Conservation (phyloP, 345 rosid genomes). For the Acer saccharum region DNA sequence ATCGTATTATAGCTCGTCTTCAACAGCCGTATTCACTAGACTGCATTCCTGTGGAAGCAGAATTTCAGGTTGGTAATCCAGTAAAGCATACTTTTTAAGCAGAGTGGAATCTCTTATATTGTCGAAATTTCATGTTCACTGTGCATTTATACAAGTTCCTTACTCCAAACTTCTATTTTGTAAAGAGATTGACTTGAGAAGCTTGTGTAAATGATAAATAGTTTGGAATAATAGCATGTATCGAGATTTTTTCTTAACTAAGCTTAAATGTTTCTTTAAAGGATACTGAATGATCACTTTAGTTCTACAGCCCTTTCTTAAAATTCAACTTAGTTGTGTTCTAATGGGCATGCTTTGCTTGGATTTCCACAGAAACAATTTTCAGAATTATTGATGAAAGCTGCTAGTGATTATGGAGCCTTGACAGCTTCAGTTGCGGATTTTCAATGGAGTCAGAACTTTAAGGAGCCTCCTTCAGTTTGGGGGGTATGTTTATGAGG, state of each 20-base stretch:
- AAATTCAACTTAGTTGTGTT: neutral
- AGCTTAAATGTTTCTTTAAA: neutral
- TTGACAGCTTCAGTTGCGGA: conserved; percentile 90
- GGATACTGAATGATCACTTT: neutral
- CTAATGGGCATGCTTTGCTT: conserved; percentile 16
- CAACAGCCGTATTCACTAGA: conserved; percentile 98
- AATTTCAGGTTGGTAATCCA: conserved; percentile 72
- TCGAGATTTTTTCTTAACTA: neutral
- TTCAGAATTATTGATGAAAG: conserved; percentile 93
- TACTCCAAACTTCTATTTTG: neutral
- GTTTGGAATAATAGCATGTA: neutral
- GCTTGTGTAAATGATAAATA: neutral
- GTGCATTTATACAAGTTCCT: neutral
- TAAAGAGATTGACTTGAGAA: neutral
- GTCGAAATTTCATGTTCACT: neutral
- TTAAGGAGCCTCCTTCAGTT: conserved; percentile 93
- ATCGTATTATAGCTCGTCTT: conserved; percentile 96
- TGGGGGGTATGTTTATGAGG: conserved; percentile 79
- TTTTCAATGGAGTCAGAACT: conserved; percentile 98
- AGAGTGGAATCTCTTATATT: neutral
- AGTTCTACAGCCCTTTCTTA: neutral
- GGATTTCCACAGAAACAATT: conserved; percentile 80
- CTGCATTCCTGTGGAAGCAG: conserved; percentile 99
- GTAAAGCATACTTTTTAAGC: neutral
- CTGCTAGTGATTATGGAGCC: conserved; percentile 96